Evolutionary conservation across 2,329 filamentous ascomycete genomes (phyloP), one percentile per base, ranked within the genome.

Genomic region (Sporothrix mexicana): DNA sequence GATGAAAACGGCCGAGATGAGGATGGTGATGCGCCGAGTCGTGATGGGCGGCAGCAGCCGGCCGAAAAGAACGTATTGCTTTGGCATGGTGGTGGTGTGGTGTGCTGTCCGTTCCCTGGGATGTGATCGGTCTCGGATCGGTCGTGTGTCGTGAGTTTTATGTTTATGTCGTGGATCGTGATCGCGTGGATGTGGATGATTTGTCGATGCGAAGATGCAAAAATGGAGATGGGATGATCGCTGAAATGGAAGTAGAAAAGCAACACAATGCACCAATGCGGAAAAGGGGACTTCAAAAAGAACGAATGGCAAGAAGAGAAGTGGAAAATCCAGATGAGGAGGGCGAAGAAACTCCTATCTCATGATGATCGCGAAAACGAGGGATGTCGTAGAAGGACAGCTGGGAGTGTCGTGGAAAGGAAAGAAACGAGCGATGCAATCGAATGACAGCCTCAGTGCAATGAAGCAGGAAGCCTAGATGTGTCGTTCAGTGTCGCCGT

Each of bases 11-110:
- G 81, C 78, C 72, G 84, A 81, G 55, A 90, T 81, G 25, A 90
- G 80, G 70, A 87, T 78, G 20, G 85, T 85, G 75, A 89, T 80
- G 71, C 86, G 87, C 64, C 87, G 86, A 25, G 87, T 82, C 61
- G 83, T 81, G 73, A 90, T 80, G 70, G 85, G 85, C 73, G 85
- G 84, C 75, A 88, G 77, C 17, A 84, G 83, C 69, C 84, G 82
- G 69, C 86, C 86, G 69, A 85, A 84, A 57, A 88, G 41, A 62
- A 81, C 81, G 75, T 81, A 82, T 76, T 84, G 83, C 74, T 83
- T 83, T 41, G 84, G 84, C 85, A 87, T 87, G 43, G 72, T 76
- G 75, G 41, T 7, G 61, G 25, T 23, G 61, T 47, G n/a, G n/a
- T 62, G 30, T 57, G n/a, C n/a, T n/a, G n/a, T n/a, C n/a, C n/a